Base-by-base conservation (phyloP, 2,329 filamentous ascomycete species). In the Aureobasidium sp. region DNA sequence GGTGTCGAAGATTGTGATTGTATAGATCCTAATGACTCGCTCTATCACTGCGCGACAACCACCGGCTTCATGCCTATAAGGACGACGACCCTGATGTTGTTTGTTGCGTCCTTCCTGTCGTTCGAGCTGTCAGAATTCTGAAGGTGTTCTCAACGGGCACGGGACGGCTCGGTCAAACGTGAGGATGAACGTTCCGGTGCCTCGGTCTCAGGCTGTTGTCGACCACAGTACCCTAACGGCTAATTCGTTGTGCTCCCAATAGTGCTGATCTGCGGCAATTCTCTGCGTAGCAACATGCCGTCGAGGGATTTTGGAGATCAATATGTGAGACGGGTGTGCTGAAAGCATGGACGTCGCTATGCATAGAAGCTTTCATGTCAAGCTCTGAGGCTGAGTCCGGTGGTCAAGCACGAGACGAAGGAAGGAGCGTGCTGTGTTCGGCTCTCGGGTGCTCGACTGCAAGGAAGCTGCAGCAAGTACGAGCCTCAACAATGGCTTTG, bases 121-220 rank as follows among this genome's bases (percentile, higher is more conserved):
- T 53, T 41, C 15, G 12, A 39, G 22, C 34, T 39, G 49, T 41
- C 49, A 53, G 7, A 29, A 8, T 29, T n/a, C 34, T 39, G 22
- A 34, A 20, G 37, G 15, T 41, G 51, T 31, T 55, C 22, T 42
- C 25, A 55, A 55, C 36, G 36, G 51, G 36, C 9, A 14, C 51
- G 51, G 51, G 22, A 55, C 51, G 51, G 51, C 8, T 55, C 51
- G 51, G 51, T 31, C 51, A 55, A 44, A 52, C 49, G 49, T 52
- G 49, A 37, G 41, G 34, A 36, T 41, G 36, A 29, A 42, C 51
- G 51, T 42, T 55, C 51, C 51, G 51, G 7, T n/a, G 51, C 51
- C 51, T 55, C 51, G 51, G 51, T 55, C 37, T 31, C 37, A 42
- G 36, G 17, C 36, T 55, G 51, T 29, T 39, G 34, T 17, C 17